Base-by-base conservation (phyloP, 768 basidiomycete genomes). In the Daedalea quercina region DNA sequence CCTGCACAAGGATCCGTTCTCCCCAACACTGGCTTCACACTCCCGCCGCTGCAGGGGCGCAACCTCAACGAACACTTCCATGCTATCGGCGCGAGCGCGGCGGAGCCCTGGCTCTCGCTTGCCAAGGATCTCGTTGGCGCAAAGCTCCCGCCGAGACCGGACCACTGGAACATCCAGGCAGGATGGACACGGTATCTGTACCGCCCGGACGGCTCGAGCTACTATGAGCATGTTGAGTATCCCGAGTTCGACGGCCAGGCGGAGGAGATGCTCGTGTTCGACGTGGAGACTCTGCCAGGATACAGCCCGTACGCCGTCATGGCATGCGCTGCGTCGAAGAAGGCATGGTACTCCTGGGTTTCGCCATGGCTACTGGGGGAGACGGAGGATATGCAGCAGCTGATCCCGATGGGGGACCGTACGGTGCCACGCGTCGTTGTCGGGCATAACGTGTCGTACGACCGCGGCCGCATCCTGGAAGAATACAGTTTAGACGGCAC, bases 361-460 rank as follows among this genome's bases (percentile, higher is more conserved):
- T 94, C 90, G 0, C 96, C 96, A 0, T 95, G 93, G 93, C 69
- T 96, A 9, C 75, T 94, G 3, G 80, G 79, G 13, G 75, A 79
- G 58, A 73, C 84, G 47, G 71, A 75, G 9, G 72, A 80, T 42
- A 64, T 68, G 0, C 68, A 71, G 31, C 90, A 94, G 26, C 73
- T 95, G 50, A 82, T 94, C 47, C 84, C 92, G 0, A 54, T 94
- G 2, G 89, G 90, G 1, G 69, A 77, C 49, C 67, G 80, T 9
- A 54, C 65, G 11, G 57, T 66, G 0, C 73, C 85, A 1, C 78
- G 84, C 13, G 65, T 97, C 26, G 73, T 97, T 23, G 84, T 97
- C 26, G 95, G 96, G 2, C 96, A 99, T 68, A 96, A 96, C 62
- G 85, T 98, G 41, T 89, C 93, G 0, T 98, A 93, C 67, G 96